Conservation (phyloP, 352 stramenopile species). For the Phytophthora lateralis region DNA sequence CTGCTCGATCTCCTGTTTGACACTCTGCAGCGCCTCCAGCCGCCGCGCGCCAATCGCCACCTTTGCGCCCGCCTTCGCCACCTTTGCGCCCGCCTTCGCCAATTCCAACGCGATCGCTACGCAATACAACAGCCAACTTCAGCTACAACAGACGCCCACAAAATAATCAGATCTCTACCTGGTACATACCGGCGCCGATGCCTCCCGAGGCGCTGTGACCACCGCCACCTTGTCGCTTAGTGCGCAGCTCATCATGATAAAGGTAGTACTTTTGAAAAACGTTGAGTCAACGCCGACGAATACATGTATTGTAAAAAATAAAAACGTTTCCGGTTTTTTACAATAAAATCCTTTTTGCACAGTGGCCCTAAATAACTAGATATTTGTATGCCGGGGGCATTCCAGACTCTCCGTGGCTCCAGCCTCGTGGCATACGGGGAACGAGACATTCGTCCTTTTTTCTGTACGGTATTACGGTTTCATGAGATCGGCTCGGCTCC, state of each 20-base stretch:
- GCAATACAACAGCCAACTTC: background rate
- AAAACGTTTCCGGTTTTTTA: too few relatives aligned
- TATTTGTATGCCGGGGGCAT: too few relatives aligned
- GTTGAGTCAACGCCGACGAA: too few relatives aligned
- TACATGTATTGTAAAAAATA: too few relatives aligned
- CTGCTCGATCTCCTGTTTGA: conserved; percentile 34
- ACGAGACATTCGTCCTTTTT: too few relatives aligned
- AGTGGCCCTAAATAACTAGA: too few relatives aligned
- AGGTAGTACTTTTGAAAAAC: background rate
- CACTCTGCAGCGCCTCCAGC: conserved; percentile 48
- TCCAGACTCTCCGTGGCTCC: too few relatives aligned
- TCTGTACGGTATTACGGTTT: too few relatives aligned
- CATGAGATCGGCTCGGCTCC: conserved; percentile 10
- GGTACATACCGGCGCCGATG: conserved; percentile 64
- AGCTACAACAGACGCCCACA: background rate
- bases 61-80: conserved; percentile 71
- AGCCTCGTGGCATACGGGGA: too few relatives aligned
- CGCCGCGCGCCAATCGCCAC: conserved; percentile 85
- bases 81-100: conserved; percentile 66
- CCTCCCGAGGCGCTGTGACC: conserved; percentile 89
- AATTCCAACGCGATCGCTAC: conserved; percentile 71
- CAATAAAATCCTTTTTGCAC: too few relatives aligned
- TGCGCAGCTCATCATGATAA: conserved; percentile 6
- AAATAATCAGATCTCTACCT: background rate
- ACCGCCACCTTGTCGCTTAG: conserved; percentile 82